A percentile compares a stretch with the other conserved stretches of the same genome.
Evolutionary conservation across 495 filamentous ascomycete species (phyloP).

Genomic region (Aspergillus egyptiacus): DNA sequence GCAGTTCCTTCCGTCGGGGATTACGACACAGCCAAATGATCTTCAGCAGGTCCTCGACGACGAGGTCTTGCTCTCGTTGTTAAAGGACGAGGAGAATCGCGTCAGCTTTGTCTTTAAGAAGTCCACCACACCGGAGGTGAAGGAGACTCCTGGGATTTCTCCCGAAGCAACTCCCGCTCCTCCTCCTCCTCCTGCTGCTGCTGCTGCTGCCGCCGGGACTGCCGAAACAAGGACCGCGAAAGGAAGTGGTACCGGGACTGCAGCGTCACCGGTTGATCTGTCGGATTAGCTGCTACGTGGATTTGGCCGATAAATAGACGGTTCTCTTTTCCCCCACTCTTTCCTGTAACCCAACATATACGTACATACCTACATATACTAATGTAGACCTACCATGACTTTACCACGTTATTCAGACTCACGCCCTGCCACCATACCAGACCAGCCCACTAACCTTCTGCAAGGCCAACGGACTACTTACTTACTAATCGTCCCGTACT

Average conservation of each 20-base stretch:
- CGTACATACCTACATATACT: too few species aligned
- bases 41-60: conserved; percentile 48
- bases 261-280: conserved; percentile 3
- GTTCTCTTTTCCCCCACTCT: too few species aligned
- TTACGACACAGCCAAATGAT: conserved; percentile 13
- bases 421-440: too few species aligned
- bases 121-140: conserved; percentile 28
- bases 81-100: conserved; percentile 54
- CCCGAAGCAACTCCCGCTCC: too few species aligned
- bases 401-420: too few species aligned
- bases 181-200: not conserved
- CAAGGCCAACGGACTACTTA: too few species aligned
- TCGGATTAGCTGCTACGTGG: not conserved
- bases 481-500: too few species aligned
- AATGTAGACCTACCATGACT: too few species aligned
- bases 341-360: too few species aligned
- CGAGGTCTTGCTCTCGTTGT: conserved; percentile 52
- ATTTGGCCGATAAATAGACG: not conserved
- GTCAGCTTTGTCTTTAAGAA: conserved; percentile 68
- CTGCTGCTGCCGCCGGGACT: too few species aligned
- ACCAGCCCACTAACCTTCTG: too few species aligned
- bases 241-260: not conserved
- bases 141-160: too few species aligned
- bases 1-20: conserved; percentile 21
- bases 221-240: not conserved